Evolutionary conservation across 148 eudicot genomes (phyloP).

Genomic region (Limonium bicolor): DNA sequence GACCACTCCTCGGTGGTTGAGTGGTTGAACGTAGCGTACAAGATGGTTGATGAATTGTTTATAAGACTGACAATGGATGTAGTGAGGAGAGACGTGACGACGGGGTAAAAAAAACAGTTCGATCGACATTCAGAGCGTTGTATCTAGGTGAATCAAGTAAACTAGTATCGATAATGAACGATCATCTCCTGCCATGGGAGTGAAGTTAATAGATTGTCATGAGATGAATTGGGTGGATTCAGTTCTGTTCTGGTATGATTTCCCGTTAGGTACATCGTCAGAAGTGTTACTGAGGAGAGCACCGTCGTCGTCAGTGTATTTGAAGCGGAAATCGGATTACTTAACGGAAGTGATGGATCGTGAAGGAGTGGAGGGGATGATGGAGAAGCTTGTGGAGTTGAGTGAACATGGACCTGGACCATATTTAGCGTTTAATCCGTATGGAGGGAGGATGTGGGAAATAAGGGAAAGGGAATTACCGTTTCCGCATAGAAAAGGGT

Average conservation of each 20-base stretch:
- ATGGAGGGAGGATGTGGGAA: slow-evolving; percentile 14
- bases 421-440: slow-evolving; percentile 10
- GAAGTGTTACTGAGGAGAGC: slow-evolving; percentile 2
- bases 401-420: neutral
- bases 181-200: slow-evolving; percentile 7
- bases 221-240: slow-evolving; percentile 20
- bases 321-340: slow-evolving; percentile 17
- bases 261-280: neutral
- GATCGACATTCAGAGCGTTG: slow-evolving; percentile 2
- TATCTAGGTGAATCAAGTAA: slow-evolving; percentile 8
- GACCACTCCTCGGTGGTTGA: slow-evolving; percentile 1
- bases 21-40: slow-evolving; percentile 4
- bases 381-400: slow-evolving; percentile 8
- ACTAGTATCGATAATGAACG: slow-evolving; percentile 4
- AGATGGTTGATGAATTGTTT: slow-evolving; percentile 7
- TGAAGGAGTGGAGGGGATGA: slow-evolving; percentile 6
- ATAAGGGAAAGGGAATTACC: slow-evolving; percentile 7
- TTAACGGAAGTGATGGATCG: slow-evolving; percentile 5
- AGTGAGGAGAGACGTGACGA: neutral
- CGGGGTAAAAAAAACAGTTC: neutral
- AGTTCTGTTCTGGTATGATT: slow-evolving; percentile 5
- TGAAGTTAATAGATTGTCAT: slow-evolving; percentile 6
- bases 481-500: slow-evolving; percentile 14
- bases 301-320: neutral
- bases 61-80: slow-evolving; percentile 4